Conservation (phyloP, 176 grass and related monocot species). For the Themeda triandra region DNA sequence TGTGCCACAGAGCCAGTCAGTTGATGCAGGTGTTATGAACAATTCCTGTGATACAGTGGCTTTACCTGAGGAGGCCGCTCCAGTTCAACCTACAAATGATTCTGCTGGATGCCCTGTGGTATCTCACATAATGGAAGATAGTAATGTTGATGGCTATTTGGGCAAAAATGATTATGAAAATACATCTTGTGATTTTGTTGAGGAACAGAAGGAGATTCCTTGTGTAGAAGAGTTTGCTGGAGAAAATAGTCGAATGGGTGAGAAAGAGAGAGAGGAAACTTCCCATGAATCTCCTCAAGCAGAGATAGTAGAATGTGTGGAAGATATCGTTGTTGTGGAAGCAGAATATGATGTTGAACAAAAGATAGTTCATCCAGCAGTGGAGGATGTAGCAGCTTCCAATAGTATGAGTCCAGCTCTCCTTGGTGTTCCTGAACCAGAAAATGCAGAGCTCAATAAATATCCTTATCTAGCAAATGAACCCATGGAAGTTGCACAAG, state of each 20-base stretch:
- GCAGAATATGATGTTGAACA: neutral
- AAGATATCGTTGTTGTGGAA: neutral
- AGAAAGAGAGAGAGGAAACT: constrained; percentile 16
- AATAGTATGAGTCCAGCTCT: neutral
- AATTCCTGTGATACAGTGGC: neutral
- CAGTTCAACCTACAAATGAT: constrained; percentile 14
- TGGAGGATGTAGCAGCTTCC: neutral
- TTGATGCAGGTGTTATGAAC: constrained; percentile 7
- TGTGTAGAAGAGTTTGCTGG: constrained; percentile 25
- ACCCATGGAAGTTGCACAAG: constrained; percentile 17
- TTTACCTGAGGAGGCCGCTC: constrained; percentile 16
- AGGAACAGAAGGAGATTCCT: constrained; percentile 11
- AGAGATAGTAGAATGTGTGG: constrained; percentile 22
- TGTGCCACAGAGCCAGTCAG: neutral
- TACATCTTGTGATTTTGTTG: neutral
- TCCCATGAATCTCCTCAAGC: constrained; percentile 6
- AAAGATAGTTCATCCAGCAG: constrained; percentile 6
- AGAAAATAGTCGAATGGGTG: constrained; percentile 6
- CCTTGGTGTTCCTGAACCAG: neutral
- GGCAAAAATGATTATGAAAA: constrained; percentile 5
- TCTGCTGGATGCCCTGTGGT: neutral
- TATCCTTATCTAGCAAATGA: neutral
- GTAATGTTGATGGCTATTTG: neutral
- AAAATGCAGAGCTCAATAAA: neutral
- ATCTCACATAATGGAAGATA: constrained; percentile 5